These are phyloP conservation scores for Leishmania major DNA, from an alignment of 208 protist genomes.

Conservation along the genomic window DNA sequence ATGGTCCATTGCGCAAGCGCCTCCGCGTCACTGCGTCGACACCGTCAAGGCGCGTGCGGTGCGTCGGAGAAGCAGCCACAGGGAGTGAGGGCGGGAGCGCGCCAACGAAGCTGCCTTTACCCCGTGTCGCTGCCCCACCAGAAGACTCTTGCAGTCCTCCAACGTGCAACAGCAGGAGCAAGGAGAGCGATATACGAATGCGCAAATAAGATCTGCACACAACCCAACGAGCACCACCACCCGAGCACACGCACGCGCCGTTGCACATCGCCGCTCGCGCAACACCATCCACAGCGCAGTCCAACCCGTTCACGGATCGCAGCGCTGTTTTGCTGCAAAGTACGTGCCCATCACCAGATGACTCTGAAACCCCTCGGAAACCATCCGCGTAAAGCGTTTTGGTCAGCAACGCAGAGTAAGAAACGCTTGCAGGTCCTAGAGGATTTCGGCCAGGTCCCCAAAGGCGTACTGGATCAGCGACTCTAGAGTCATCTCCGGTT, in stretches of 20 bases:
- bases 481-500: conserved; percentile 19
- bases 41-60: neutral
- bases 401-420: neutral
- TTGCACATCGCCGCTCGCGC: neutral
- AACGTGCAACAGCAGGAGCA: neutral
- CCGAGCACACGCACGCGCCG: neutral
- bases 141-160: neutral
- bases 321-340: neutral
- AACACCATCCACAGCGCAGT: neutral
- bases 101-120: neutral
- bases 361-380: neutral
- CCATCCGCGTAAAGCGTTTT: neutral
- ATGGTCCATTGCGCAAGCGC: neutral
- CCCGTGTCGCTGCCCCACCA: neutral
- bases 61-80: neutral
- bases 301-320: neutral
- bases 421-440: neutral
- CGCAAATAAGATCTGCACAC: neutral
- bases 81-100: neutral
- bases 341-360: neutral
- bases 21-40: neutral
- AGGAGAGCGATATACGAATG: neutral
- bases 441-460: conserved; percentile 22
- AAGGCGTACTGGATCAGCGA: conserved; percentile 32
- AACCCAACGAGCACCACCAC: neutral